phyloP scores from a whole-genome alignment of 2,329 filamentous ascomycete species.

The Domatiomyces globalis region DNA sequence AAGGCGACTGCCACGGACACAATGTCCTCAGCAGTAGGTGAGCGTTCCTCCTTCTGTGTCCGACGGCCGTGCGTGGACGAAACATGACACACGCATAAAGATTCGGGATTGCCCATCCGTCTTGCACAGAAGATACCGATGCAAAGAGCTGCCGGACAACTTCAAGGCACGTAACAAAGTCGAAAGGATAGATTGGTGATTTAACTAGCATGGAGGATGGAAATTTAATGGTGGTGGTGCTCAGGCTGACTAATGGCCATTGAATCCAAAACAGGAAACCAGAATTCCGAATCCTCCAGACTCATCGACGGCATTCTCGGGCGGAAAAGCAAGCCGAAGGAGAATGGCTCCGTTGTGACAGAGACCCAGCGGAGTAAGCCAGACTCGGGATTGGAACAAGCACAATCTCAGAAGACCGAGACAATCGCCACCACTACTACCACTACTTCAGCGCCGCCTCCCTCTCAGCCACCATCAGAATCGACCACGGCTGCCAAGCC shows the following conservation, averaged over 20 bases:
- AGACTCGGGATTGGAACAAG: background rate
- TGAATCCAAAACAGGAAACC: background rate
- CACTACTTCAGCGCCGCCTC: no score
- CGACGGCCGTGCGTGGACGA: background rate
- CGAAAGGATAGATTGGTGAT: background rate
- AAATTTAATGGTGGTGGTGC: background rate
- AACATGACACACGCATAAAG: background rate
- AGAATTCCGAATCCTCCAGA: background rate
- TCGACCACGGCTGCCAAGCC: no score
- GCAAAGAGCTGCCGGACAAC: background rate
- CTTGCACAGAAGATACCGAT: background rate
- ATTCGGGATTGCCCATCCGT: background rate
- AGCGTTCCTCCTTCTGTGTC: background rate
- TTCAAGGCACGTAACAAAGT: background rate
- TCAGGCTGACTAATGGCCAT: background rate
- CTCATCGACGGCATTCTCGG: background rate
- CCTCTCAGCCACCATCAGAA: no score
- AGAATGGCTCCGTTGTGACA: background rate
- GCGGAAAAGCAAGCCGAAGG: background rate
- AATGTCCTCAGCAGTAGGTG: background rate
- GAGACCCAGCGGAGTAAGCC: no score
- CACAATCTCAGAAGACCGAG: background rate
- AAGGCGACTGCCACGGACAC: background rate
- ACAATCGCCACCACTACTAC: no score
- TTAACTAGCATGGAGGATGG: background rate